A percentile compares a stretch with the other conserved stretches of the same genome.
Conservation (phyloP, 2,329 filamentous ascomycete species). For the Chalaropsis thielavioides region DNA sequence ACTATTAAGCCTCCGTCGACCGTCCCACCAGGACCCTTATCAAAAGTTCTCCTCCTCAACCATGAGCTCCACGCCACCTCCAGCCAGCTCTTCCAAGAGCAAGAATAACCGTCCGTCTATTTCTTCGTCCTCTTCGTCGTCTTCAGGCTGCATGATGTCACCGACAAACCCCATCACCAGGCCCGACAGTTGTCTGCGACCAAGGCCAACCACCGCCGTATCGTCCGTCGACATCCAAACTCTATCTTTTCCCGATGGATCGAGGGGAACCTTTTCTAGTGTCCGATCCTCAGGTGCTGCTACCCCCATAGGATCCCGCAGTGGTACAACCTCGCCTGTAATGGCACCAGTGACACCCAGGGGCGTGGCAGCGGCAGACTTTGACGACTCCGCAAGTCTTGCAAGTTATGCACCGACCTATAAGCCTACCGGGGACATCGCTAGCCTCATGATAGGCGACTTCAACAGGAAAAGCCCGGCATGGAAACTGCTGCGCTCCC, state of each 20-base stretch:
- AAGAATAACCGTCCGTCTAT: not conserved
- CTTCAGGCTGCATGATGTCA: not conserved
- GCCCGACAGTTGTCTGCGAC: slow-evolving; percentile 21
- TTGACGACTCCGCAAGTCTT: slow-evolving; percentile 50
- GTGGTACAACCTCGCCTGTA: slow-evolving; percentile 30
- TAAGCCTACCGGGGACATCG: slow-evolving; percentile 54
- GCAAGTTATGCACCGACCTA: slow-evolving; percentile 50
- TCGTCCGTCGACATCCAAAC: slow-evolving; percentile 70
- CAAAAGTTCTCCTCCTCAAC: not conserved
- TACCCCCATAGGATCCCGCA: slow-evolving; percentile 25
- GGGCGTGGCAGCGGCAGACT: slow-evolving; percentile 27
- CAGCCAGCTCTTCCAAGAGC: not conserved
- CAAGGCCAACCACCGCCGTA: slow-evolving; percentile 69
- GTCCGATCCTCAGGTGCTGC: slow-evolving; percentile 25
- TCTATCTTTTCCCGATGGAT: slow-evolving; percentile 55
- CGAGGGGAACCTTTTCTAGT: slow-evolving; percentile 46
- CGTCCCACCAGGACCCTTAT: not conserved
- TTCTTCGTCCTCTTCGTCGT: not conserved
- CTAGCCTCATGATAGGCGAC: slow-evolving; percentile 66
- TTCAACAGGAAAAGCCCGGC: slow-evolving; percentile 50
- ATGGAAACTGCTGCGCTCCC: slow-evolving; percentile 51
- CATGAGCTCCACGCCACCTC: slow-evolving; percentile 8
- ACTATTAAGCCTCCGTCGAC: not conserved
- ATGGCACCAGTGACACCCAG: slow-evolving; percentile 16
- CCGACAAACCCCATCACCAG: not conserved